Percentiles rank a stretch among this genome's conserved stretches.
Evolutionary conservation across 2,329 filamentous ascomycete genomes (phyloP).

Genomic region (Cladophialophora bantiana): DNA sequence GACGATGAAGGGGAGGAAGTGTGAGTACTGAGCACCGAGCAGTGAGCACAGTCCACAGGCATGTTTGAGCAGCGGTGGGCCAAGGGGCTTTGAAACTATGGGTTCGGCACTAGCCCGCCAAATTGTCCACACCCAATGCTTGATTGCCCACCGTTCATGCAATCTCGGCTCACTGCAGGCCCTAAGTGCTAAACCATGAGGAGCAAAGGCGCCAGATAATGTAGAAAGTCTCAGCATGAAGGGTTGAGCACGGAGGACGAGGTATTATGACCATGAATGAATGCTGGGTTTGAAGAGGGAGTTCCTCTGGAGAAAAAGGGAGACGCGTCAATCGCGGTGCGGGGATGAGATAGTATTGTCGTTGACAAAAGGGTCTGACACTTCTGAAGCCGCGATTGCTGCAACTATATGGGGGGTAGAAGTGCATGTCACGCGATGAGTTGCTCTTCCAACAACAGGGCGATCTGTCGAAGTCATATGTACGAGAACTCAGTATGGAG

Average conservation of each 20-base stretch:
- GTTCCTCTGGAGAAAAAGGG: background rate
- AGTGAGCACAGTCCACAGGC: conserved; percentile 16
- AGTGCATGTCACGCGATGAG: conserved; percentile 10
- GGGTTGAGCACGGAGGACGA: background rate
- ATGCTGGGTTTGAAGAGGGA: background rate
- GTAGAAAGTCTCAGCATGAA: background rate
- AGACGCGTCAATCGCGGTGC: conserved; percentile 8
- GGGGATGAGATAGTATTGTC: background rate
- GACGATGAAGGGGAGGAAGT: conserved; percentile 21
- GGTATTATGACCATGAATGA: background rate
- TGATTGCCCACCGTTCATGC: conserved; percentile 22
- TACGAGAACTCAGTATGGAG: too few species aligned
- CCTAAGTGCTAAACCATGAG: conserved; percentile 1
- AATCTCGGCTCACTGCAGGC: conserved; percentile 32
- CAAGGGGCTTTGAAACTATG: conserved; percentile 33
- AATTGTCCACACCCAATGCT: conserved; percentile 29
- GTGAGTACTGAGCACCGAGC: too few species aligned
- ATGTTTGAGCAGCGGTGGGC: conserved; percentile 28
- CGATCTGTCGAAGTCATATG: background rate
- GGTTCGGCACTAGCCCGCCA: conserved; percentile 27
- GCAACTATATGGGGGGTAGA: background rate
- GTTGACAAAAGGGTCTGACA: conserved; percentile 2
- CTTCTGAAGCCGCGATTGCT: conserved; percentile 11
- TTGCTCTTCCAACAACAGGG: background rate
- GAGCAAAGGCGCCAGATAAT: background rate